Conservation (phyloP, 2,329 filamentous ascomycete species). For the Phialemoniopsis sp. region DNA sequence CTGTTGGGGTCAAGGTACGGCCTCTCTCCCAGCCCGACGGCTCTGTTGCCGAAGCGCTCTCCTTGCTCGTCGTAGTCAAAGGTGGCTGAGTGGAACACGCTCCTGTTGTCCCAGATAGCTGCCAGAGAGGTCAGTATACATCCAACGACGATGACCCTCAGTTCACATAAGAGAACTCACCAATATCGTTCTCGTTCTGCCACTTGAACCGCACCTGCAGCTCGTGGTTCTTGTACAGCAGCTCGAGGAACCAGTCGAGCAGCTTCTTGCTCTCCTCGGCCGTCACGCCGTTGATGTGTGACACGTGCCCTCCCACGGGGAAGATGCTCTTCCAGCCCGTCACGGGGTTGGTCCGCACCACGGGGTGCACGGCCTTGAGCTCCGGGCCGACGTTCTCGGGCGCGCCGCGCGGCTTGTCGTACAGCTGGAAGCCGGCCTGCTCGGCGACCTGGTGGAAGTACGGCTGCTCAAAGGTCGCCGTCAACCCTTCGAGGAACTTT, state of each 20-base stretch:
- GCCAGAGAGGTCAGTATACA: not conserved
- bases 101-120: conserved; percentile 60
- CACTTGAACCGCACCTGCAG: conserved; percentile 43
- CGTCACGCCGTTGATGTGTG: conserved; percentile 37
- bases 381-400: conserved; percentile 49
- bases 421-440: conserved; percentile 34
- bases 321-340: conserved; percentile 59
- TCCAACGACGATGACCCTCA: not conserved
- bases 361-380: conserved; percentile 47
- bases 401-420: conserved; percentile 41
- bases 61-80: conserved; percentile 52
- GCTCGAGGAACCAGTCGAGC: conserved; percentile 32
- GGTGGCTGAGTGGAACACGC: conserved; percentile 53
- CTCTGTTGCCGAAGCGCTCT: conserved; percentile 44
- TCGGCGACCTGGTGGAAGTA: conserved; percentile 32
- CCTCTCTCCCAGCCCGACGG: conserved; percentile 50
- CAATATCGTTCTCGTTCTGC: conserved; percentile 36
- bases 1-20: conserved; percentile 50
- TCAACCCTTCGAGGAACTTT: conserved; percentile 40
- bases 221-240: conserved; percentile 42
- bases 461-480: conserved; percentile 37
- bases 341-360: conserved; percentile 58
- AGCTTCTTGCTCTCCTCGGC: conserved; percentile 35
- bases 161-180: conserved; percentile 12
- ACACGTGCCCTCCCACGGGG: conserved; percentile 33